phyloP scores from a whole-genome alignment of 306 rosid species.

The Gastrolobium bilobum region DNA sequence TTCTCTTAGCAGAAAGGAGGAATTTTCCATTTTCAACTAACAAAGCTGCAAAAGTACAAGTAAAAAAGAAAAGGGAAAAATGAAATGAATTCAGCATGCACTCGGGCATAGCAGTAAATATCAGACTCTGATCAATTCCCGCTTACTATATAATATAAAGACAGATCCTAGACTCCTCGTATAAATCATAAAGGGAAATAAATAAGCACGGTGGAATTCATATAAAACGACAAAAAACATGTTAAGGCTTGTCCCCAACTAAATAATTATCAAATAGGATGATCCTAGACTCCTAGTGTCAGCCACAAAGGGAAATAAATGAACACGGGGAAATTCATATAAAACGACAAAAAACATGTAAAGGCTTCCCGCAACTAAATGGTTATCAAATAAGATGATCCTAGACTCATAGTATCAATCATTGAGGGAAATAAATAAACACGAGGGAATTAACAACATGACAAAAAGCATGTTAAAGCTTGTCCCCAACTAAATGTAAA shows the following conservation, averaged over 20 bases:
- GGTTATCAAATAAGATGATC: not conserved
- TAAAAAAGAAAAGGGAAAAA: not conserved
- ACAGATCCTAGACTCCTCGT: not conserved
- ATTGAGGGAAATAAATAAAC: too few species aligned
- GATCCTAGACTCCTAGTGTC: conserved; percentile 6
- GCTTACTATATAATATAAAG: not conserved
- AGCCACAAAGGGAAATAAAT: conserved; percentile 22
- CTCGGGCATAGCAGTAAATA: conserved; percentile 7
- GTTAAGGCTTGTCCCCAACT: not conserved
- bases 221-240: conserved; percentile 2
- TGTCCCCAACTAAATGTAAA: conserved; percentile 3
- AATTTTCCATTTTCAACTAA: conserved; percentile 91
- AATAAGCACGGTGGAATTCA: not conserved
- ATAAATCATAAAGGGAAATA: too few species aligned
- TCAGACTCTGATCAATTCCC: not conserved
- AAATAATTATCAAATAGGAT: conserved; percentile 25
- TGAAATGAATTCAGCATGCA: not conserved
- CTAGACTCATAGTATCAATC: not conserved
- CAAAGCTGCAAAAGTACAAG: conserved; percentile 65
- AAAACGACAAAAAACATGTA: too few species aligned
- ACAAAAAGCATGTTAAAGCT: not conserved
- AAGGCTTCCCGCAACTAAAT: too few species aligned
- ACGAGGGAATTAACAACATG: not conserved
- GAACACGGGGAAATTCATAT: not conserved
- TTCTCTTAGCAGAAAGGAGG: conserved; percentile 93